Evolutionary conservation across 2,329 filamentous ascomycete species (phyloP), one percentile per base, ranked within the genome.

Genomic region (Neonectria ditissima): DNA sequence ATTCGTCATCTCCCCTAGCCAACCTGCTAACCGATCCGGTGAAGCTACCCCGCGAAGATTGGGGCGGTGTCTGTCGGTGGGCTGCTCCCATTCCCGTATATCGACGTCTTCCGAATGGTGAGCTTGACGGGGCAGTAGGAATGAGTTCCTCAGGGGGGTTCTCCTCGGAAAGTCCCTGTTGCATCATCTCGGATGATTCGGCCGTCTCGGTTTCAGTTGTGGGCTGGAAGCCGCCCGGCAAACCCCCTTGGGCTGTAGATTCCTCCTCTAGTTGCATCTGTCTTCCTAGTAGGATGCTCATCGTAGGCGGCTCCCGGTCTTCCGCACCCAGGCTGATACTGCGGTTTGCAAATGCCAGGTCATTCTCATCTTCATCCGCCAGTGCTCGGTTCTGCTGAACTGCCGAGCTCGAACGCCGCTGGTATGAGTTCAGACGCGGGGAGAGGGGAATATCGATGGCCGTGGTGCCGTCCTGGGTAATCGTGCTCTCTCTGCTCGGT

Each of bases 361-460:
- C 90, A 0, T 82, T 79, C 7, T 90, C 87, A 8, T 91, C 90
- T 2, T 90, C 84, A 24, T 89, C 85, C 10, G 77, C 77, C 26
- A 83, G 65, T 10, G 81, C 78, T 34, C 88, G 83, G 50, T 87
- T 85, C 70, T 90, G 87, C 67, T 91, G 89, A 3, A 87, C 89
- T 7, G 88, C 89, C 3, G 91, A 92, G 76, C 89, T 92, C 1
- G 90, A 88, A n/a, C 90, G 83, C 56, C 91, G 82, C 48, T 82
- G 83, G 65, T 86, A 83, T 3, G 81, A 81, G 30, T 81, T 82
- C 30, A 87, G 81, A 53, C 90, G 84, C 4, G 91, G 91, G 0
- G 91, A 93, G 1, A 90, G 82, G 0, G 91, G 91, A 44, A 93
- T 93, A 66, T 92, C 89, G 58, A 93, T 93, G 1, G 90, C 90